A percentile compares a stretch with the other conserved stretches of the same genome.
Conservation (phyloP, 1,284 basidiomycete genomes). For the Ustilago sp. region DNA sequence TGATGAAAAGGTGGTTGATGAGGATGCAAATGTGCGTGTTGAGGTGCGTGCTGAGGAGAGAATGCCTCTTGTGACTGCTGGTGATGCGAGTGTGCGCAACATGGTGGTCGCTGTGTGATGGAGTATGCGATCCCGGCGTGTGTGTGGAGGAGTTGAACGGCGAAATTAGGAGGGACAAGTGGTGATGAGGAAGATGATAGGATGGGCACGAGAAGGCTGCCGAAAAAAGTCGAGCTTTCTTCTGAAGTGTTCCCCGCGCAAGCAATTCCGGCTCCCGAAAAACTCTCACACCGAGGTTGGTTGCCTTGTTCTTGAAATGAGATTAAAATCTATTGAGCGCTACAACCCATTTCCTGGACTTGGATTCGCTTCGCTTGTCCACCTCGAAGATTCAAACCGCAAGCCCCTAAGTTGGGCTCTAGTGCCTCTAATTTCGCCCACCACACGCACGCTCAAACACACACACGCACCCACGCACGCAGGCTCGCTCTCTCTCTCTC, state of each 20-base stretch:
- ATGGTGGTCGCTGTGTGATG: not conserved
- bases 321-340: not conserved
- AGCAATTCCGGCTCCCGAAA: conserved; percentile 19
- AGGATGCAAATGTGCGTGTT: conserved; percentile 5
- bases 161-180: not conserved
- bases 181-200: conserved; percentile 1
- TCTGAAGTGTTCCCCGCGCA: conserved; percentile 5
- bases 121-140: not conserved
- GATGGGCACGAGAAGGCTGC: not conserved
- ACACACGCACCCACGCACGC: conserved; percentile 5
- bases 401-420: not conserved
- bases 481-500: conserved; percentile 6
- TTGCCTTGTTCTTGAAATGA: no score
- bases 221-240: conserved; percentile 14
- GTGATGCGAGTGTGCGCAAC: conserved; percentile 7
- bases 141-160: not conserved
- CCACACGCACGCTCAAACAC: conserved; percentile 1
- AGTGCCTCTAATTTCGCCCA: not conserved
- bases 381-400: not conserved
- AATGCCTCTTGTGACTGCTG: not conserved
- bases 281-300: no score
- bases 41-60: not conserved
- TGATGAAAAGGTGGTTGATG: not conserved
- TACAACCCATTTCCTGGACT: not conserved
- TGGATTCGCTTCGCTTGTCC: not conserved